Percentiles rank a stretch among this genome's conserved stretches.
These are phyloP conservation scores for Pythium sukuiense DNA, from an alignment of 352 stramenopile species.

Conservation along the genomic window DNA sequence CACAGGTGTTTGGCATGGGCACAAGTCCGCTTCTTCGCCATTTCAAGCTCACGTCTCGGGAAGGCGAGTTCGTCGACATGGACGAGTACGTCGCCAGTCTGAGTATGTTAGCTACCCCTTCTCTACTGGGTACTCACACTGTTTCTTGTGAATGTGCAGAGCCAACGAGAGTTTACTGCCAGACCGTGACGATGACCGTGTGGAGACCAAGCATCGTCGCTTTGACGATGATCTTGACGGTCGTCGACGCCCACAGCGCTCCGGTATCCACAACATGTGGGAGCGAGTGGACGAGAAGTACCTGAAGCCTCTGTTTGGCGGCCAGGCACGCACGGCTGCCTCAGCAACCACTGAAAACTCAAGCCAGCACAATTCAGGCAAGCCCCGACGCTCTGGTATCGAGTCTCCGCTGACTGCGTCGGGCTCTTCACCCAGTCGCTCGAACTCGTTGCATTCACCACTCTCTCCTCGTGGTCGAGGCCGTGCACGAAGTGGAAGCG, in stretches of 20 bases:
- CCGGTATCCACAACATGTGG: constrained; percentile 31
- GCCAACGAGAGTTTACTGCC: constrained; percentile 55
- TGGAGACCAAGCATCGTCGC: constrained; percentile 21
- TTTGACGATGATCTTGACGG: constrained; percentile 28
- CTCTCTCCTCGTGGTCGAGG: constrained; percentile 28
- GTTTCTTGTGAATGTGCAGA: constrained; percentile 29
- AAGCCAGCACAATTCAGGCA: background rate
- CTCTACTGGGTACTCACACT: background rate
- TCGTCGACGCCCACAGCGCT: constrained; percentile 32
- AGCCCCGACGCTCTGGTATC: background rate
- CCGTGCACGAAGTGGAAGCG: constrained; percentile 19
- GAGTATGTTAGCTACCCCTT: too few species aligned
- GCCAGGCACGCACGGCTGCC: constrained; percentile 12
- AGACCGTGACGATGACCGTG: constrained; percentile 47
- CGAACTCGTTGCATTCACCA: constrained; percentile 11
- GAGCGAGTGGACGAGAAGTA: constrained; percentile 30
- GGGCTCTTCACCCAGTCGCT: constrained; percentile 4
- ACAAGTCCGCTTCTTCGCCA: constrained; percentile 41
- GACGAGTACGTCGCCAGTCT: background rate
- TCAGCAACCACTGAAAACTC: background rate
- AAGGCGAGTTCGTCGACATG: constrained; percentile 11
- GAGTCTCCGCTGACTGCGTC: background rate
- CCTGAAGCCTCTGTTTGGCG: constrained; percentile 31
- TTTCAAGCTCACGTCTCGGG: constrained; percentile 27
- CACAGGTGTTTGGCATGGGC: constrained; percentile 38